Evolutionary conservation across 768 basidiomycete genomes (phyloP), one percentile per base, ranked within the genome.

Genomic region (Tricholoma terreum): DNA sequence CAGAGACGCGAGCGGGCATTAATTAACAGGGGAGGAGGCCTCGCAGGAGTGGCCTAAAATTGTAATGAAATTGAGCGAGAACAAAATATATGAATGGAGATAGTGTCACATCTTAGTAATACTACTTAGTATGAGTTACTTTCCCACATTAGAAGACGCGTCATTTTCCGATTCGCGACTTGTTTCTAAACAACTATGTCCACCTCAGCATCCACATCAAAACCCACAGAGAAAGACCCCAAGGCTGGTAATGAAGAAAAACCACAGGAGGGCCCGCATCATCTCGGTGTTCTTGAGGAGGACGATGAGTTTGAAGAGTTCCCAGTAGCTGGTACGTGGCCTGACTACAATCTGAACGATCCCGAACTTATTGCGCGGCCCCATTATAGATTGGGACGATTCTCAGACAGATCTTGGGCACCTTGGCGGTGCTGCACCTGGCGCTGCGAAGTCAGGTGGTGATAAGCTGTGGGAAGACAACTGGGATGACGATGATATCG

Each of bases 401-500:
- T 84, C 88, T 0, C 79, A 91, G 64, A 94, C 92, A 2, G 88
- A 92, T 70, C 73, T 94, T 22, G 87, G 88, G 12, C 89, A 92
- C 67, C 75, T 93, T 45, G 84, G 83, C 40, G 87, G 88, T 17
- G 80, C 85, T 2, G 83, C 86, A 4, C 87, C 89, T 2, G 89
- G 89, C 3, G 84, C 80, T 11, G 90, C 87, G 3, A 87, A 85
- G 64, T 88, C 88, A 33, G 87, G 87, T 40, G 90, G 90, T 15
- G 87, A 97, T 72, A 92, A 94, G 67, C 77, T 99, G 10, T 99
- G 97, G 97, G 97, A 99, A 77, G 97, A 98, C 65, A 98, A 98
- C 70, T 99, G 97, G 97, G 97, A 99, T 67, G 97, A 99, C 65
- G 97, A 99, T 74, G 96, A 98, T 73, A 87, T 97, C 59, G 96